Conservation (phyloP, 768 basidiomycete species). For the Porphyrellus cyaneotinctus region DNA sequence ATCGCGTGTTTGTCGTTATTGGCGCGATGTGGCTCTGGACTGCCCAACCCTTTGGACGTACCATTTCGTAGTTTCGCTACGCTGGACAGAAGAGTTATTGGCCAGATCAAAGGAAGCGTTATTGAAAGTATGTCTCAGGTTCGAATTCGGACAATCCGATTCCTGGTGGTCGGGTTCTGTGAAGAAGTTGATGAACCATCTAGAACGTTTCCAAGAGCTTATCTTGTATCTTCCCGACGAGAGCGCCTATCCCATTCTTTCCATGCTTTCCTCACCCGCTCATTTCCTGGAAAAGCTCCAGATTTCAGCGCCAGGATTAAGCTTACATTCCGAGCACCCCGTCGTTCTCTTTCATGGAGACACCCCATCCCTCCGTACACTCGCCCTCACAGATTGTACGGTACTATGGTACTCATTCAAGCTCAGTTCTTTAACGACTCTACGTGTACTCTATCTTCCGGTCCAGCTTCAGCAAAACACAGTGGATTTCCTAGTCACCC, state of each 20-base stretch:
- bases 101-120: conserved; percentile 40
- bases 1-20: conserved; percentile 26
- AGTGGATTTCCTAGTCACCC: conserved; percentile 29
- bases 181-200: not conserved
- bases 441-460: conserved; percentile 29
- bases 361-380: not conserved
- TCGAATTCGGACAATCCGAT: not conserved
- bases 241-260: not conserved
- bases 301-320: not conserved
- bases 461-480: conserved; percentile 21
- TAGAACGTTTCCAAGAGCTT: not conserved
- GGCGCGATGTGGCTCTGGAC: conserved; percentile 40
- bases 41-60: conserved; percentile 38
- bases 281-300: not conserved
- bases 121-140: not conserved
- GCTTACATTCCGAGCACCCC: too few species aligned
- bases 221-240: not conserved
- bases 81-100: conserved; percentile 40
- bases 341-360: not conserved
- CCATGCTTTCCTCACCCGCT: not conserved
- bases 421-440: conserved; percentile 28
- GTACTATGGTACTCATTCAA: not conserved
- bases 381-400: not conserved
- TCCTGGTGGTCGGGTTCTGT: not conserved
- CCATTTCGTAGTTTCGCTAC: conserved; percentile 28